Conservation (phyloP, 805 yeast species). For the Candida ulmi region DNA sequence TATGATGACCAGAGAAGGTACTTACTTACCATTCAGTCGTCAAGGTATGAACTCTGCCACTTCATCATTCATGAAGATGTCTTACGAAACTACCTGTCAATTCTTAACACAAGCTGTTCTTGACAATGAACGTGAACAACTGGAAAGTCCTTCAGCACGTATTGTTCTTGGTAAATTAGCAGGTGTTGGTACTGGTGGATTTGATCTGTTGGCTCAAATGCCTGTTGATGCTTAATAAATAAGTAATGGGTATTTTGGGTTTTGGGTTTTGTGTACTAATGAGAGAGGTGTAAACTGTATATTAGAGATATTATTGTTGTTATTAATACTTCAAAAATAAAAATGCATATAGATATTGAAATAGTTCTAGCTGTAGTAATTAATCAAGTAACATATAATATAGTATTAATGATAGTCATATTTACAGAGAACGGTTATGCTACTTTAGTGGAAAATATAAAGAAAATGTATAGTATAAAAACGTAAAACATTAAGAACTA, state of each 20-base stretch:
- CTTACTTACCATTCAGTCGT: constrained; percentile 93
- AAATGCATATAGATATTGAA: constrained; percentile 1
- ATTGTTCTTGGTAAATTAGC: constrained; percentile 88
- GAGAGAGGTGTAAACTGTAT: background rate
- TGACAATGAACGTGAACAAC: constrained; percentile 82
- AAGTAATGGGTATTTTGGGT: background rate
- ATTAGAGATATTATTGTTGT: background rate
- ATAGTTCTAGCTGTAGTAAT: too few relatives aligned
- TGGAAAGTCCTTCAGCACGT: constrained; percentile 90
- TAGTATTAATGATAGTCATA: too few relatives aligned
- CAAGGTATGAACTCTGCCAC: constrained; percentile 96
- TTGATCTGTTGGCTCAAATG: constrained; percentile 59
- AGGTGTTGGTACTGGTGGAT: constrained; percentile 93
- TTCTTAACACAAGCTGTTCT: constrained; percentile 94
- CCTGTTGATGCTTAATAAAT: constrained; percentile 19
- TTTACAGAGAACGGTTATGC: too few relatives aligned
- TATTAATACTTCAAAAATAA: background rate
- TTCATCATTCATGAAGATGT: constrained; percentile 97
- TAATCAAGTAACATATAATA: too few relatives aligned
- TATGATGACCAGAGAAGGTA: constrained; percentile 99
- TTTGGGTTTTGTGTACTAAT: background rate
- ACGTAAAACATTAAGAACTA: background rate
- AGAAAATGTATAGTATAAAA: constrained; percentile 1
- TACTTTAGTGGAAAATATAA: background rate
- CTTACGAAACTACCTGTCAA: constrained; percentile 97